These are phyloP conservation scores for Peronospora farinosa DNA, from an alignment of 352 stramenopile genomes.

Conservation along the genomic window DNA sequence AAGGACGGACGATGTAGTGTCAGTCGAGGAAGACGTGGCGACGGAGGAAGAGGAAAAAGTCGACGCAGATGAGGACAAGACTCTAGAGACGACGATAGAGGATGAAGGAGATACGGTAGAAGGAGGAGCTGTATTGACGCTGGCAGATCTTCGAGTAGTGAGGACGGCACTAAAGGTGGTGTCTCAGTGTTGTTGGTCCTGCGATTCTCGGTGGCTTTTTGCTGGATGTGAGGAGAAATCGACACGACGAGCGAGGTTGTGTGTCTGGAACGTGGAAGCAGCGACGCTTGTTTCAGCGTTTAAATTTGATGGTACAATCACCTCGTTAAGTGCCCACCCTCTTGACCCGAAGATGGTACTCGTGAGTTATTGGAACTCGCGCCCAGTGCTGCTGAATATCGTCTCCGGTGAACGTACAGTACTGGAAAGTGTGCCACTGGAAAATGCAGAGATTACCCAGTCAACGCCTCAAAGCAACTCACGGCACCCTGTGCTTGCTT, in stretches of 20 bases:
- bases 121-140: constrained; percentile 24
- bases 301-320: constrained; percentile 52
- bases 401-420: constrained; percentile 25
- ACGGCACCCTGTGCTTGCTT: constrained; percentile 46
- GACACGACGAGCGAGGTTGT: constrained; percentile 46
- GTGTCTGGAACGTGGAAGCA: constrained; percentile 60
- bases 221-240: constrained; percentile 64
- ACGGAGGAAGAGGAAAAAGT: constrained; percentile 29
- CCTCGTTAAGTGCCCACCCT: constrained; percentile 49
- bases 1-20: constrained; percentile 23
- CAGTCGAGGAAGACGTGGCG: constrained; percentile 28
- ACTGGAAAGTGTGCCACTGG: constrained; percentile 35
- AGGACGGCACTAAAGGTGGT: constrained; percentile 60
- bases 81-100: constrained; percentile 16
- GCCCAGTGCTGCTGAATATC: constrained; percentile 51
- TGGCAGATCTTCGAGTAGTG: constrained; percentile 46
- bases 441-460: constrained; percentile 46
- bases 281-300: constrained; percentile 54
- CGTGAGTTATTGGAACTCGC: constrained; percentile 52
- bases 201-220: constrained; percentile 51
- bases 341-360: constrained; percentile 45
- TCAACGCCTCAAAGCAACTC: constrained; percentile 45
- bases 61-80: constrained; percentile 5
- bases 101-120: constrained; percentile 11
- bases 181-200: constrained; percentile 58